These are phyloP conservation scores for Clavariopsis aquatica DNA, from an alignment of 495 filamentous ascomycete species.

Conservation along the genomic window DNA sequence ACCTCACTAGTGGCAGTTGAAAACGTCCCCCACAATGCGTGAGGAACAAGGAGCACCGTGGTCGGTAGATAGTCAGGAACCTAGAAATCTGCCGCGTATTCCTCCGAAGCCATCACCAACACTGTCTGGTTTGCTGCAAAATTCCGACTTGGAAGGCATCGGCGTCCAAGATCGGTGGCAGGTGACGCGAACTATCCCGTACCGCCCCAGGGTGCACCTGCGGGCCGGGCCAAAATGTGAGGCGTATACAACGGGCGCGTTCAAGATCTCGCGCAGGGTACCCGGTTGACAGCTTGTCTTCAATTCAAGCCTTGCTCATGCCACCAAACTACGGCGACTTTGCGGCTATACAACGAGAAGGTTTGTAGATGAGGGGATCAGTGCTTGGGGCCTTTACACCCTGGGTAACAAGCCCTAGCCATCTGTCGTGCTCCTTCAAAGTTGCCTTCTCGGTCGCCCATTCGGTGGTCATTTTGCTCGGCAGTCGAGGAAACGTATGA, in stretches of 20 bases:
- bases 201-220: background rate
- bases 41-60: background rate
- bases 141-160: background rate
- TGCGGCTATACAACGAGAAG: background rate
- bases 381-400: background rate
- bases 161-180: background rate
- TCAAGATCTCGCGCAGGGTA: background rate
- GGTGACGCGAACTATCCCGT: background rate
- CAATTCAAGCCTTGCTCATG: background rate
- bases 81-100: background rate
- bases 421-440: background rate
- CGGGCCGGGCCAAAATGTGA: background rate
- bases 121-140: background rate
- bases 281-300: background rate
- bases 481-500: background rate
- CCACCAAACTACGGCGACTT: background rate
- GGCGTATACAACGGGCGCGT: background rate
- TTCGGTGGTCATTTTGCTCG: background rate
- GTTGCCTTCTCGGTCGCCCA: background rate
- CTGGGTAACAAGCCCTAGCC: background rate
- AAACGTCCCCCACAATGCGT: background rate
- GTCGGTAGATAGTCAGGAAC: background rate
- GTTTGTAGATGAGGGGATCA: background rate
- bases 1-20: background rate
- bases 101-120: background rate